phyloP scores from a whole-genome alignment of 73 alveolate genomes.

The Effrenium voratum region DNA sequence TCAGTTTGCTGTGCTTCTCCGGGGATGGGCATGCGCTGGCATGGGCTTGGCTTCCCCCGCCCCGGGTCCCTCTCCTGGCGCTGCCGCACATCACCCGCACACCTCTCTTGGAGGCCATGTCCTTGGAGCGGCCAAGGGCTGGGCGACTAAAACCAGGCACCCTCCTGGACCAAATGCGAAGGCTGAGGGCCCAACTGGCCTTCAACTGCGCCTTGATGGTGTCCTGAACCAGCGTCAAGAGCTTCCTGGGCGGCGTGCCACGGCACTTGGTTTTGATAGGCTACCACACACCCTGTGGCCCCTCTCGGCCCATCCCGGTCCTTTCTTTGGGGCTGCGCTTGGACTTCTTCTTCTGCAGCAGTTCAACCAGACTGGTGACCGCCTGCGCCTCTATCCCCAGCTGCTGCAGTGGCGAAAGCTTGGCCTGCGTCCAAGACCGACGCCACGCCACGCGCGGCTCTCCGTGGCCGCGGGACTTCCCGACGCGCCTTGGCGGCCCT shows the following conservation, averaged over 20 bases:
- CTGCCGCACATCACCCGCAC: neutral
- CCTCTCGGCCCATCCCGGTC: neutral
- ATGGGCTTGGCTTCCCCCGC: rapidly evolving
- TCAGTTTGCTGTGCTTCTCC: neutral
- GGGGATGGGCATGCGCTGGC: neutral
- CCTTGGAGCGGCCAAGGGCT: neutral
- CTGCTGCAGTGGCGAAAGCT: neutral
- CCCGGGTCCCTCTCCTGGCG: neutral
- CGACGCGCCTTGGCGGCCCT: slow-evolving; percentile 39
- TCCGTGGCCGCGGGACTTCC: neutral
- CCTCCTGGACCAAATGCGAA: neutral
- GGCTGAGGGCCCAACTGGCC: slow-evolving; percentile 8
- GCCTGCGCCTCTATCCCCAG: slow-evolving; percentile 12
- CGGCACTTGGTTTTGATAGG: too few species aligned
- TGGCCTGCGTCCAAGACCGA: neutral
- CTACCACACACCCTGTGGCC: too few species aligned
- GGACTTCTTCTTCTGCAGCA: slow-evolving; percentile 70
- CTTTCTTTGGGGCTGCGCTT: slow-evolving; percentile 80
- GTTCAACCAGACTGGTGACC: slow-evolving; percentile 11
- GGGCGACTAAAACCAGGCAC: neutral
- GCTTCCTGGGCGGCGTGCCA: slow-evolving; percentile 16
- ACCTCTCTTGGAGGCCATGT: neutral
- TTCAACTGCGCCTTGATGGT: slow-evolving; percentile 47
- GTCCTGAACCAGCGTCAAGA: slow-evolving; percentile 26
- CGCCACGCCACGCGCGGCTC: neutral